Evolutionary conservation across 768 basidiomycete species (phyloP).

Genomic region (Chalciporus chontae): DNA sequence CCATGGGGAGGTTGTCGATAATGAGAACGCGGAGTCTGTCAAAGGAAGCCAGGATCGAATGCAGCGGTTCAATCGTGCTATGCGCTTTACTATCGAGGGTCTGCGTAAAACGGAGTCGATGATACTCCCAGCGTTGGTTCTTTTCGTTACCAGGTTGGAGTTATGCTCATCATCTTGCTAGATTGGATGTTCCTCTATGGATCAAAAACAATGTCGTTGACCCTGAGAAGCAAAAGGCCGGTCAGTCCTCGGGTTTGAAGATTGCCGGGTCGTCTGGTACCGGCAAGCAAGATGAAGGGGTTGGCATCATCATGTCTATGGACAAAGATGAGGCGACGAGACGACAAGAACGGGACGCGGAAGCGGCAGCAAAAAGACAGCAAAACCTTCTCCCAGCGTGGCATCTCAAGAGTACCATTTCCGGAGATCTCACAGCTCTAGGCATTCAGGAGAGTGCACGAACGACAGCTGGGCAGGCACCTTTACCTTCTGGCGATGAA

Average conservation of each 20-base stretch:
- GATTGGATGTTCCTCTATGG: slow-evolving; percentile 82
- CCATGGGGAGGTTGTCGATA: slow-evolving; percentile 80
- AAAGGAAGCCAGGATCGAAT: slow-evolving; percentile 89
- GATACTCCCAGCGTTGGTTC: slow-evolving; percentile 73
- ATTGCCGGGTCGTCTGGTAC: slow-evolving; percentile 68
- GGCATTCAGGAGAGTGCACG: slow-evolving; percentile 74
- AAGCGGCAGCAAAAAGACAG: slow-evolving; percentile 80
- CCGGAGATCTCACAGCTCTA: slow-evolving; percentile 85
- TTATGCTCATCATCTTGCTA: slow-evolving; percentile 26
- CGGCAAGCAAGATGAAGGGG: slow-evolving; percentile 62
- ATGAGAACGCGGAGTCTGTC: slow-evolving; percentile 85
- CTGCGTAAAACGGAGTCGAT: slow-evolving; percentile 87
- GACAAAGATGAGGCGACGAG: slow-evolving; percentile 84
- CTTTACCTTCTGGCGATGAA: slow-evolving; percentile 60
- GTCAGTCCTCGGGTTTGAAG: slow-evolving; percentile 57
- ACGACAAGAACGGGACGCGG: slow-evolving; percentile 68
- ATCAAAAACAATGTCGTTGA: slow-evolving; percentile 70
- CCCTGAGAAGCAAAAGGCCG: slow-evolving; percentile 54
- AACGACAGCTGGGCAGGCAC: slow-evolving; percentile 35
- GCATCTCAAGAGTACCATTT: slow-evolving; percentile 95
- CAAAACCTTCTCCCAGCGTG: slow-evolving; percentile 93
- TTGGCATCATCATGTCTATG: slow-evolving; percentile 83
- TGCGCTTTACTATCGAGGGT: slow-evolving; percentile 82
- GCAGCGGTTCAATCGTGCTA: slow-evolving; percentile 92
- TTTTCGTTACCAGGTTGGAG: background rate